Evolutionary conservation across 2,329 filamentous ascomycete species (phyloP), one percentile per base, ranked within the genome.

Genomic region (Rachicladosporium sp.): DNA sequence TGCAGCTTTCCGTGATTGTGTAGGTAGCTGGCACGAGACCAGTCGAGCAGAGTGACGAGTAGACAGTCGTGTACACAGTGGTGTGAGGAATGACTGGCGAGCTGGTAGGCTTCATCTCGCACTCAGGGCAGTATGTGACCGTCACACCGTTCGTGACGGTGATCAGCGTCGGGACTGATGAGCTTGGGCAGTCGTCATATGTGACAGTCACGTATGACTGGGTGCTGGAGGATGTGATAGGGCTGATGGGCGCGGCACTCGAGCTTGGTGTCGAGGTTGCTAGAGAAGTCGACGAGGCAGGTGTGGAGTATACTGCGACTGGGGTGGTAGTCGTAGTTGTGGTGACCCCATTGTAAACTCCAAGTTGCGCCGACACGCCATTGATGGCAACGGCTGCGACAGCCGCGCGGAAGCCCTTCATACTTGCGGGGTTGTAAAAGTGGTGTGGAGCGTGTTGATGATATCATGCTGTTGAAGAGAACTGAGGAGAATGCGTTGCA

Each of bases 1-100:
- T 47, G 46, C 59, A 62, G 41, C 48, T 54, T 37, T 62, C 58
- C 29, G 59, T 62, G 40, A 61, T 50, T 12, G 57, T 62, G 50
- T 59, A 58, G 11, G 53, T 58, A 30, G 46, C 47, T 29, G 54
- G 51, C 3, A 51, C 52, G 11, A 50, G 44, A 35, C 54, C 57
- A 11, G 56, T 60, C 10, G 54, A 51, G 52, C 58, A 60, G 4
- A 59, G 43, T 9, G 55, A 56, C 34, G 45, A 35, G 46, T 56
- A 60, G 15, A 47, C 50, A 5, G 58, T 62, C 7, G 57, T 60
- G 55, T 60, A 61, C 41, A 55, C 45, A 27, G 59, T 60, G 21
- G 53, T 57, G 49, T 56, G 52, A 33, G 51, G 50, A 9, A 51
- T 44, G 10, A 33, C 38, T 30, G 47, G 38, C 7, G 43, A 31